Base-by-base conservation (phyloP, 306 rosid genomes). In the Prunus salicina region DNA sequence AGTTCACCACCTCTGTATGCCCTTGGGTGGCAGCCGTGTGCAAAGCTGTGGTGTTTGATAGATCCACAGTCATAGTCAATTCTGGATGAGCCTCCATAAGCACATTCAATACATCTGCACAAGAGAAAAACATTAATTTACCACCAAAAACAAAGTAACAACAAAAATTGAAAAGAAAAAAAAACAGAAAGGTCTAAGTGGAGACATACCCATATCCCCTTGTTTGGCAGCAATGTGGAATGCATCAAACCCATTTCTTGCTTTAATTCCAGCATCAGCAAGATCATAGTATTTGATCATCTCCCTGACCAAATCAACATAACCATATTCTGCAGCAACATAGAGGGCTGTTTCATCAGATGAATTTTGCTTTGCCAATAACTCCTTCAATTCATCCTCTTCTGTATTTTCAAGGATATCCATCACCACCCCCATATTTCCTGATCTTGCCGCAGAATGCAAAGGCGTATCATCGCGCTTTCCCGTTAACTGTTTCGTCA, bases 191-290 rank as follows among this genome's bases (percentile, higher is more conserved):
- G 76, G 45, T 9, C 25, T 61, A 16, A 64, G 63, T n/a, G 18
- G 58, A 52, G 2, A 73, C 52, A 56, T 76, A 92, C 99, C 97
- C 82, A 92, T 60, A 86, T 90, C 91, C 49, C 99, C 99, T 80
- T 92, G 99, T 84, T 96, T 96, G 70, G 98, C 92, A 72, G 99
- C 98, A 84, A 96, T 91, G 86, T 92, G 99, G 62, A 91, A 89
- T 58, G 97, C 99, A 80, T 96, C 99, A 75, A 92, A 87, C 49
- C 99, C 96, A 52, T 96, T 96, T 79, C 98, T 82, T 10, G 99
- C 99, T 81, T 91, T 92, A 77, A 87, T 88, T 78, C 86, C 91
- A 1, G 98, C 98, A 51, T 82, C 92, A 14, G 82, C 82, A 43
- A 96, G 98, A 83, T 89, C 89, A 77, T 92, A 92, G 74, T 83